A percentile compares a stretch with the other conserved stretches of the same genome.
These are phyloP conservation scores for Russula griseocarnosa DNA, from an alignment of 768 basidiomycete species.

Conservation along the genomic window DNA sequence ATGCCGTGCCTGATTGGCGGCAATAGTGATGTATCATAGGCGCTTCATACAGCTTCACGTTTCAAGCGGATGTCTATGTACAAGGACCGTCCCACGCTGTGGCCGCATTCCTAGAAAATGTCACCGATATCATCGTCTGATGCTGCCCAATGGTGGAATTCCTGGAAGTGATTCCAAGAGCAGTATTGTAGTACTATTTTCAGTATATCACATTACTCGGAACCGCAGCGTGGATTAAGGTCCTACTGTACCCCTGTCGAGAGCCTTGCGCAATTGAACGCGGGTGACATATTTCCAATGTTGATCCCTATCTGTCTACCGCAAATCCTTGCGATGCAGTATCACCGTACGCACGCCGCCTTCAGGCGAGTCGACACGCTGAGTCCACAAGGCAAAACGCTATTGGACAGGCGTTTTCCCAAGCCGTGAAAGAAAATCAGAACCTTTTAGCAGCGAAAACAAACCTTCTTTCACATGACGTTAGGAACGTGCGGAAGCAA, in stretches of 20 bases:
- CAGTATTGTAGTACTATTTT: background rate
- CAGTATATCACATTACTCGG: background rate
- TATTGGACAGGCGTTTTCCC: background rate
- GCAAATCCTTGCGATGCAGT: background rate
- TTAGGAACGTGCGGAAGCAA: slow-evolving; percentile 3
- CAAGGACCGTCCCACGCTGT: background rate
- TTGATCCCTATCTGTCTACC: background rate
- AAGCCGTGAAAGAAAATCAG: background rate
- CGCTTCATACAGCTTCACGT: background rate
- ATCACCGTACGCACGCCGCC: background rate
- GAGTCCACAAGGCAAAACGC: slow-evolving; percentile 5
- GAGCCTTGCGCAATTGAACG: background rate
- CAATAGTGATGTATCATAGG: background rate
- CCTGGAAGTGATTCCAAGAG: background rate
- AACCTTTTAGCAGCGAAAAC: background rate
- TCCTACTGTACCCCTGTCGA: background rate
- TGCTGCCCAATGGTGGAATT: background rate
- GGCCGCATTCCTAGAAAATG: background rate
- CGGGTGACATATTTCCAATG: slow-evolving; percentile 1
- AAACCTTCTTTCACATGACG: slow-evolving; percentile 16
- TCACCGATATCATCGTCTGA: background rate
- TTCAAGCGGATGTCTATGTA: background rate
- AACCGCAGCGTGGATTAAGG: background rate
- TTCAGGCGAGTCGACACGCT: background rate
- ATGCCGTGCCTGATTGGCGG: slow-evolving; percentile 2